phyloP scores from a whole-genome alignment of 306 rosid genomes.

The Gleditsia sinensis region DNA sequence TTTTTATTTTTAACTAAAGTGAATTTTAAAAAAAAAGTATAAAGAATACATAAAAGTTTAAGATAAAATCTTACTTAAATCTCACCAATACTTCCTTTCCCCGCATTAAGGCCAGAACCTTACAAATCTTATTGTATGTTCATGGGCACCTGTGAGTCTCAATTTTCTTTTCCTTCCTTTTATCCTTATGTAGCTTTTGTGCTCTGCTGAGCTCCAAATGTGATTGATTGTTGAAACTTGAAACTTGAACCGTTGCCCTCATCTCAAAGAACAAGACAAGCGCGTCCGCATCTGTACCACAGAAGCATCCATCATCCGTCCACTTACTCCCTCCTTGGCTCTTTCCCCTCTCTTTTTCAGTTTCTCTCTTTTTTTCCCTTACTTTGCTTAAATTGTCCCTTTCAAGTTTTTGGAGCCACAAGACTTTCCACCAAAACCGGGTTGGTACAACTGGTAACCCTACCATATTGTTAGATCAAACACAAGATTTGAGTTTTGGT shows the following conservation, averaged over 20 bases:
- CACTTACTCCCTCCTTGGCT: too few species aligned
- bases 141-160: neutral
- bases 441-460: neutral
- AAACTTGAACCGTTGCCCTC: conserved; percentile 38
- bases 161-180: too few species aligned
- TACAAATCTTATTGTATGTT: too few species aligned
- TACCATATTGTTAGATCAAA: conserved; percentile 12
- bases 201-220: neutral
- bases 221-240: conserved; percentile 31
- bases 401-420: neutral
- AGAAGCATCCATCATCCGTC: neutral
- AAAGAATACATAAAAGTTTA: too few species aligned
- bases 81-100: neutral
- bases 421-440: neutral
- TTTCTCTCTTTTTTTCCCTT: neutral
- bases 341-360: neutral
- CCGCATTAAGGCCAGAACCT: too few species aligned
- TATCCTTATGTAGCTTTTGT: too few species aligned
- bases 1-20: too few species aligned
- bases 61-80: too few species aligned
- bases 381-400: neutral
- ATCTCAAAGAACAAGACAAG: conserved; percentile 31
- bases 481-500: conserved; percentile 10
- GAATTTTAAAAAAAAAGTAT: too few species aligned
- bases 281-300: neutral